Base-by-base conservation (phyloP, 169 alveolate genomes). In the Plasmodium sp. region DNA sequence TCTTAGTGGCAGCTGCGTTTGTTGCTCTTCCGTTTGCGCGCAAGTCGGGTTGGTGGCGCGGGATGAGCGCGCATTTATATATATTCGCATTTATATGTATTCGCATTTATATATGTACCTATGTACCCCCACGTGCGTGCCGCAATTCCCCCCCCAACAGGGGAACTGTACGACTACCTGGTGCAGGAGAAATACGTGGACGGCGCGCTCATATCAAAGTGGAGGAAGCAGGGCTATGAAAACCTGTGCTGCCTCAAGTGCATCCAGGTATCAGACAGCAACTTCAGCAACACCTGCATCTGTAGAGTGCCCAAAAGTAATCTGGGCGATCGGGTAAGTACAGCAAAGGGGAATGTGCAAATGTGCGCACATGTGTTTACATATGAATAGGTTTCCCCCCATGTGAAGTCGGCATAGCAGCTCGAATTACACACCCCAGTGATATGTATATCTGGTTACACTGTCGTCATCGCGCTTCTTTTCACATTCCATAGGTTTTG, bases 201-300 rank as follows among this genome's bases (percentile, higher is more conserved):
- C 95, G 99, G 99, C 36, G 96, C 97, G 51, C 97, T 99, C 84
- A 99, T 99, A 36, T 99, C 99, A 34, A 99, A 99, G 97, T 99
- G 99, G 99, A 98, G 98, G 93, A 99, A 99, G 96, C 98, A 97
- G 84, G 99, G 99, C 7, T 99, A 97, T 96, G 99, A 99, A 88
- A 97, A 97, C 91, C 97, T 99, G 77, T 99, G 99, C 95, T 99
- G 99, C 94, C 74, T 97, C 39, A 96, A 98, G 67, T 99, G 99
- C 92, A 98, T 99, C 39, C 98, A 98, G 94, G 96, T 98, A 51
- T 92, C 98, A 45, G 98, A 98, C 93, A 98, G 98, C 84, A 98
- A 98, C 95, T 99, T 97, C 93, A 99, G 99, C 48, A 98, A 99
- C 54, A 97, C 99, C 48, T 99, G 99, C 94, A 98, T 99, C 45